phyloP scores from a whole-genome alignment of 2,329 filamentous ascomycete species.

The Fusarium poae region DNA sequence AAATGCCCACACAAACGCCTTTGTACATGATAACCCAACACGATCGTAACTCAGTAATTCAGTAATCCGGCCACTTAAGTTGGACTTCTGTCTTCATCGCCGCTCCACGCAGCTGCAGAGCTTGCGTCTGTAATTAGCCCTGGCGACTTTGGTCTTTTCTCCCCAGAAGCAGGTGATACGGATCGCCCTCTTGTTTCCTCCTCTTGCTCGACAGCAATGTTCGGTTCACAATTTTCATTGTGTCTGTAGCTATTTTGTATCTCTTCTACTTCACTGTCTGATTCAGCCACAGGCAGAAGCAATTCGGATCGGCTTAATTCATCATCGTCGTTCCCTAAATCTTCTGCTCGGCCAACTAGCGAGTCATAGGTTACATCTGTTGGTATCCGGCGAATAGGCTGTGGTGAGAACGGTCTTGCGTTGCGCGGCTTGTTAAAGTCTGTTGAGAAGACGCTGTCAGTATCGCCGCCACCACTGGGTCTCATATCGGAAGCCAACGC shows the following conservation, averaged over 20 bases:
- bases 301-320: slow-evolving; percentile 38
- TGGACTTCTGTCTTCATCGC: slow-evolving; percentile 26
- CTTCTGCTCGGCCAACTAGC: slow-evolving; percentile 48
- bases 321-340: slow-evolving; percentile 35
- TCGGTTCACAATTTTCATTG: not conserved
- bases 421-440: slow-evolving; percentile 67
- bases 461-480: slow-evolving; percentile 54
- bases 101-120: slow-evolving; percentile 47
- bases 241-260: slow-evolving; percentile 17
- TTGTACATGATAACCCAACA: slow-evolving; percentile 29
- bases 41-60: slow-evolving; percentile 1
- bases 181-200: slow-evolving; percentile 39
- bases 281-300: slow-evolving; percentile 44
- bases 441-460: slow-evolving; percentile 65
- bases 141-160: slow-evolving; percentile 43
- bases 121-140: slow-evolving; percentile 49
- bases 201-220: slow-evolving; percentile 6
- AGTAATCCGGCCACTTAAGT: slow-evolving; percentile 6
- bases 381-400: slow-evolving; percentile 60
- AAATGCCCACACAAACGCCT: slow-evolving; percentile 44
- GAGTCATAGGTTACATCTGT: slow-evolving; percentile 59
- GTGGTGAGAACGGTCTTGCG: slow-evolving; percentile 71
- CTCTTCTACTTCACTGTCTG: slow-evolving; percentile 31
- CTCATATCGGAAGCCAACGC: slow-evolving; percentile 57
- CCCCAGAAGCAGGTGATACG: slow-evolving; percentile 29